A percentile compares a stretch with the other conserved stretches of the same genome.
Conservation (phyloP, 2,329 filamentous ascomycete genomes). For the Emydomyces testavorans region DNA sequence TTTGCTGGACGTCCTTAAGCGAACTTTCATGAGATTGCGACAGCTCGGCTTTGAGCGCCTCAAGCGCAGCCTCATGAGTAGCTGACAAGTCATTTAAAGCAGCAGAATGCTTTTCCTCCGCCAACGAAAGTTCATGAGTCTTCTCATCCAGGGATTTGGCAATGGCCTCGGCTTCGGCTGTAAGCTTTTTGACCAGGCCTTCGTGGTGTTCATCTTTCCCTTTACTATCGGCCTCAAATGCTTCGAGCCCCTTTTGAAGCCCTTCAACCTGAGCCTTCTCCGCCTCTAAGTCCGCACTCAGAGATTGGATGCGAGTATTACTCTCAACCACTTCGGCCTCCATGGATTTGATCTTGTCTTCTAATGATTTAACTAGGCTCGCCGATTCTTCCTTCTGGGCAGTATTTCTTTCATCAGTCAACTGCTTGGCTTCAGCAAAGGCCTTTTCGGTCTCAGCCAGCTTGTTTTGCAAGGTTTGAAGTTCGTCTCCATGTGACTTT, state of each 20-base stretch:
- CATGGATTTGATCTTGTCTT: slow-evolving; percentile 16
- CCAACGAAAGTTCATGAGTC: slow-evolving; percentile 20
- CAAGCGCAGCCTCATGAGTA: slow-evolving; percentile 28
- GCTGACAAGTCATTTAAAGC: slow-evolving; percentile 27
- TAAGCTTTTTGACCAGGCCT: slow-evolving; percentile 25
- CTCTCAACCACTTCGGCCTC: slow-evolving; percentile 16
- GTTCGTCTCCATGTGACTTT: slow-evolving; percentile 13
- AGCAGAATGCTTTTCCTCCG: slow-evolving; percentile 27
- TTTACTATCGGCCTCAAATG: slow-evolving; percentile 29
- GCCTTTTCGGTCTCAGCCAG: slow-evolving; percentile 17
- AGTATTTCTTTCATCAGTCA: slow-evolving; percentile 11
- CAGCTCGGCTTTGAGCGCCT: slow-evolving; percentile 23
- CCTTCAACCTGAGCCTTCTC: slow-evolving; percentile 25
- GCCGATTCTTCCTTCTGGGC: slow-evolving; percentile 16
- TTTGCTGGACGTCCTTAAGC: slow-evolving; percentile 16
- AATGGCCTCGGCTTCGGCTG: slow-evolving; percentile 27
- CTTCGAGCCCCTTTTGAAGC: slow-evolving; percentile 29
- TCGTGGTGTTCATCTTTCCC: slow-evolving; percentile 30
- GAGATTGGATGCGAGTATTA: slow-evolving; percentile 12
- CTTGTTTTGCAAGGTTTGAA: slow-evolving; percentile 18
- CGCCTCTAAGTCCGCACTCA: slow-evolving; percentile 16
- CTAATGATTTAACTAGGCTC: slow-evolving; percentile 14
- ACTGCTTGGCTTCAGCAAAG: slow-evolving; percentile 17
- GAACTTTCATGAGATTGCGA: slow-evolving; percentile 14
- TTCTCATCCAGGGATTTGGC: slow-evolving; percentile 29